These are phyloP conservation scores for Gleditsia sinensis DNA, from an alignment of 306 rosid genomes.

Conservation along the genomic window DNA sequence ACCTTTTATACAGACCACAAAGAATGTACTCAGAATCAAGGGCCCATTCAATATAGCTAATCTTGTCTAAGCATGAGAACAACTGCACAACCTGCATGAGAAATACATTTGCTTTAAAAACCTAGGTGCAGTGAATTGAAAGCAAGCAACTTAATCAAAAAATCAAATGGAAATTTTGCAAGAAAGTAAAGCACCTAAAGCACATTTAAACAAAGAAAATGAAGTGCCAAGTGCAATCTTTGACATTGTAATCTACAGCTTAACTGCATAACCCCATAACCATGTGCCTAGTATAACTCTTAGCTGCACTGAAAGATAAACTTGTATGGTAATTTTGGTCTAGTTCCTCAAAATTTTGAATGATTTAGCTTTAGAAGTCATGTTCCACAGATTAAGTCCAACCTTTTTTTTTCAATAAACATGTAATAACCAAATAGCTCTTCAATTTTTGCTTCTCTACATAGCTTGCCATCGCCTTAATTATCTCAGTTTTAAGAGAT, in stretches of 20 bases:
- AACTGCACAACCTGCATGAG: conserved; percentile 90
- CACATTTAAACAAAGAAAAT: neutral
- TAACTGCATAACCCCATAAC: neutral
- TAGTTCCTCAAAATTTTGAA: neutral
- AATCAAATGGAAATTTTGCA: conserved; percentile 8
- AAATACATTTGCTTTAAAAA: conserved; percentile 25
- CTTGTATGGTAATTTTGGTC: neutral
- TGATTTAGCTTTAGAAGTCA: neutral
- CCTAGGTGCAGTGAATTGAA: conserved; percentile 11
- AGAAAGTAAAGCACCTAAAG: conserved; percentile 3
- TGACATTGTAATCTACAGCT: neutral
- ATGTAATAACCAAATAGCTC: neutral
- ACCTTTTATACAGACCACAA: conserved; percentile 88
- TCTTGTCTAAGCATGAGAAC: conserved; percentile 98
- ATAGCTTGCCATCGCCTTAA: neutral
- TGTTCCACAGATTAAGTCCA: neutral
- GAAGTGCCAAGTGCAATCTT: conserved; percentile 6
- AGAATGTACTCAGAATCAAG: conserved; percentile 96
- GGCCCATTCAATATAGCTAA: conserved; percentile 98
- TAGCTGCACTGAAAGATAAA: neutral
- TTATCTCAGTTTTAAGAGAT: neutral
- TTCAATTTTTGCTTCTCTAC: neutral
- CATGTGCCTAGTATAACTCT: neutral
- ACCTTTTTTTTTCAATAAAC: neutral
- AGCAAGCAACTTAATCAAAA: conserved; percentile 19